phyloP scores from a whole-genome alignment of 1,284 basidiomycete species.

The Mycena sp. region DNA sequence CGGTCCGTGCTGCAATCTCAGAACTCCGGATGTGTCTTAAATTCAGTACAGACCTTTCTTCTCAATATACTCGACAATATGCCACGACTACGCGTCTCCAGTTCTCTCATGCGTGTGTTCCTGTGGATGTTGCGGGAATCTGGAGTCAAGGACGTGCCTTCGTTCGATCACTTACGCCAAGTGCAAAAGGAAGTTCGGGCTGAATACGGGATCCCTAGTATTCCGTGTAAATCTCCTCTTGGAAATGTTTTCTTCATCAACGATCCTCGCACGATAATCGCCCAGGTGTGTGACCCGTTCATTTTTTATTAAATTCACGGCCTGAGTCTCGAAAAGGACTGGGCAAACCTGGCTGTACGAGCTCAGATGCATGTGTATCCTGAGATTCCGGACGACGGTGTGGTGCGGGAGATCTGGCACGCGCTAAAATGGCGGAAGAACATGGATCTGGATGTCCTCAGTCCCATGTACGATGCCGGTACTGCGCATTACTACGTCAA shows the following conservation, averaged over 20 bases:
- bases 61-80: conserved; percentile 17
- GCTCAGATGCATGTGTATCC: conserved; percentile 6
- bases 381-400: conserved; percentile 2
- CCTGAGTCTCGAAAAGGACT: not conserved
- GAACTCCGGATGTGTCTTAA: too few relatives aligned
- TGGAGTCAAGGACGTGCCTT: conserved; percentile 39
- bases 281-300: conserved; percentile 12
- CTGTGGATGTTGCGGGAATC: conserved; percentile 40
- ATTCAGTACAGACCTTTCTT: conserved; percentile 8
- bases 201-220: conserved; percentile 32
- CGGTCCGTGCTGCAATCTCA: not conserved
- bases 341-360: not conserved
- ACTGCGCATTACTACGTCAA: too few relatives aligned
- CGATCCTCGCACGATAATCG: conserved; percentile 27
- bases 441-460: too few relatives aligned
- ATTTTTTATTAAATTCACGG: not conserved
- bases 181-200: conserved; percentile 36
- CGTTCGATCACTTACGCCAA: conserved; percentile 36
- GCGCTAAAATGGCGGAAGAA: conserved; percentile 5
- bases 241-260: conserved; percentile 39
- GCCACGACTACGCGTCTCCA: conserved; percentile 15
- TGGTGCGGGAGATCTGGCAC: conserved; percentile 5
- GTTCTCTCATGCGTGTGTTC: conserved; percentile 38
- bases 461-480: too few relatives aligned
- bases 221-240: conserved; percentile 33